Percentiles rank a stretch among this genome's conserved stretches.
phyloP scores from a whole-genome alignment of 495 filamentous ascomycete species.

The Gamarada debralockiae region DNA sequence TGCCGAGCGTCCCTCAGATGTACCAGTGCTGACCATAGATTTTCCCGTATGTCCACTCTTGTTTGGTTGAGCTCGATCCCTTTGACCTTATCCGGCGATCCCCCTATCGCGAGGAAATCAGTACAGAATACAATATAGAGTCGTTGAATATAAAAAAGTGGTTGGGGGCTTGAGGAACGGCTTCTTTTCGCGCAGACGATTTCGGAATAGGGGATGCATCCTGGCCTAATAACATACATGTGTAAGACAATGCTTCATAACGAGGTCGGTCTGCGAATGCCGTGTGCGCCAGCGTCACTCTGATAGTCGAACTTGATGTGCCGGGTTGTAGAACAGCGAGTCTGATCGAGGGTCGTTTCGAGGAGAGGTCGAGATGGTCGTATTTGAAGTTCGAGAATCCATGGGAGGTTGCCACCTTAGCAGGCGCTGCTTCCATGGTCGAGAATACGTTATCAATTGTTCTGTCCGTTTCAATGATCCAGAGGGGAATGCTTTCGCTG shows the following conservation, averaged over 20 bases:
- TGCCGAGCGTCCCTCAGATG: neutral
- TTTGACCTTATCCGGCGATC: neutral
- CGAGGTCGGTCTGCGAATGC: constrained; percentile 9
- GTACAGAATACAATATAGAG: too few relatives aligned
- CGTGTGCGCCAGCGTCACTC: constrained; percentile 7
- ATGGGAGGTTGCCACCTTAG: neutral
- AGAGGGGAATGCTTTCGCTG: too few relatives aligned
- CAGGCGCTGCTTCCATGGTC: neutral
- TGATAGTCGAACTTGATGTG: neutral
- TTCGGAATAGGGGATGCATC: too few relatives aligned
- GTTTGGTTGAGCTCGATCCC: constrained; percentile 9
- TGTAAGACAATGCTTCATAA: constrained; percentile 12
- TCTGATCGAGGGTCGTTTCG: constrained; percentile 6
- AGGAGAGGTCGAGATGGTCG: constrained; percentile 5
- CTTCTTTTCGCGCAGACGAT: too few relatives aligned
- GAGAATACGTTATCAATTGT: too few relatives aligned
- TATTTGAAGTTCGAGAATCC: neutral
- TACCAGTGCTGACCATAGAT: constrained; percentile 10
- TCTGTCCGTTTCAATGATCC: too few relatives aligned
- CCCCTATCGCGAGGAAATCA: too few relatives aligned
- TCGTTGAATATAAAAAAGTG: too few relatives aligned
- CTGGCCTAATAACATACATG: too few relatives aligned
- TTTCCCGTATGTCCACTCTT: neutral
- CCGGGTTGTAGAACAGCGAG: constrained; percentile 10
- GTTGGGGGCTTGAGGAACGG: too few relatives aligned